These are phyloP conservation scores for Fusarium coicis DNA, from an alignment of 2,329 filamentous ascomycete species.

Conservation along the genomic window DNA sequence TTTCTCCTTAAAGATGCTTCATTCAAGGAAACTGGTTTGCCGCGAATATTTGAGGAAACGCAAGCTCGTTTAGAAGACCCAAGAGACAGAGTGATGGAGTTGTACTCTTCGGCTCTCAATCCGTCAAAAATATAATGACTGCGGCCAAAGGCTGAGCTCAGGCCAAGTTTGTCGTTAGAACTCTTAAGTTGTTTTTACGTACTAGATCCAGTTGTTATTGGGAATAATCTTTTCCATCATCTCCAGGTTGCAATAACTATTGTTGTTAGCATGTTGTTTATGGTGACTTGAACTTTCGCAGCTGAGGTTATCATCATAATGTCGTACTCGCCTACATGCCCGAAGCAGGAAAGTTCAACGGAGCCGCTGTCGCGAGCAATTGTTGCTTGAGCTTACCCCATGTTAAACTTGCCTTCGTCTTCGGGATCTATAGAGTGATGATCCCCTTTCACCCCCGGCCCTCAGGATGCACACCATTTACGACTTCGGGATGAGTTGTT, in stretches of 20 bases:
- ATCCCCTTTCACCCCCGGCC: conserved; percentile 27
- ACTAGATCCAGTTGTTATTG: rapidly evolving
- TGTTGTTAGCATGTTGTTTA: rapidly evolving
- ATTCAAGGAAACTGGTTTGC: rapidly evolving
- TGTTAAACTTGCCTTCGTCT: conserved; percentile 49
- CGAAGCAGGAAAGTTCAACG: conserved; percentile 45
- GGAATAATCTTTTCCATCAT: background rate
- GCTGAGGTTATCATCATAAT: conserved; percentile 27
- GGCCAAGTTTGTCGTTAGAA: background rate
- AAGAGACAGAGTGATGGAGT: background rate
- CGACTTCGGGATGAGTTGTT: too few species aligned
- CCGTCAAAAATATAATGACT: background rate
- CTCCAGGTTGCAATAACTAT: background rate
- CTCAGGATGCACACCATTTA: background rate
- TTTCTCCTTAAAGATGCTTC: background rate
- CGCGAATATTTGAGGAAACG: background rate
- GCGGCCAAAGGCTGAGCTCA: rapidly evolving
- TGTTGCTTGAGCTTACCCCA: conserved; percentile 47
- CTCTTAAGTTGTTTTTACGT: rapidly evolving
- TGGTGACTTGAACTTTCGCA: rapidly evolving
- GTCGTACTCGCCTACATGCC: conserved; percentile 45
- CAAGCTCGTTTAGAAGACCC: background rate
- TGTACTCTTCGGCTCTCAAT: background rate
- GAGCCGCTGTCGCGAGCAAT: conserved; percentile 40
- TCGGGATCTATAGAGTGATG: conserved; percentile 54